These are phyloP conservation scores for Teunomyces funiuensis DNA, from an alignment of 805 yeast genomes.

Conservation along the genomic window DNA sequence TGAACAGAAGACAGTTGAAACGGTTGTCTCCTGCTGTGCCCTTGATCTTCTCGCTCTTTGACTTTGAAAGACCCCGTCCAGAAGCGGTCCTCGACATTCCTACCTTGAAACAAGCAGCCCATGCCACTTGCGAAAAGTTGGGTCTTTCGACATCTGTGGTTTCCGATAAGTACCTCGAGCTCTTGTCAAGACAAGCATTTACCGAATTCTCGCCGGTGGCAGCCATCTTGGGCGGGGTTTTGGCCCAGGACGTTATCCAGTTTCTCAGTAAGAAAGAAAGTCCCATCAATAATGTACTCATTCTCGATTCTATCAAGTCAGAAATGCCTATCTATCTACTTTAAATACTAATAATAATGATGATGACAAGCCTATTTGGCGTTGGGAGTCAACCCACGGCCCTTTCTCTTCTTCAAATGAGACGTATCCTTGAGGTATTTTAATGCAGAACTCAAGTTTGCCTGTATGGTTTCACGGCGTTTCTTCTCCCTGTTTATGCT, in stretches of 20 bases:
- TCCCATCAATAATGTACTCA: conserved; percentile 77
- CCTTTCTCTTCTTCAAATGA: conserved; percentile 42
- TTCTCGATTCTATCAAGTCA: conserved; percentile 69
- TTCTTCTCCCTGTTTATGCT: conserved; percentile 24
- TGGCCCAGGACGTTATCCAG: conserved; percentile 90
- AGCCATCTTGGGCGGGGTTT: conserved; percentile 84
- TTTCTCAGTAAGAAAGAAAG: conserved; percentile 69
- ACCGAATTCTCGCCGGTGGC: conserved; percentile 80
- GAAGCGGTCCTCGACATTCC: conserved; percentile 26
- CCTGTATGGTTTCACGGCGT: conserved; percentile 23
- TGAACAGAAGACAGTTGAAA: conserved; percentile 45
- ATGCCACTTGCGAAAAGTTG: conserved; percentile 30
- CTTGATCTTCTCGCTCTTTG: conserved; percentile 56
- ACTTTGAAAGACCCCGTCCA: conserved; percentile 27
- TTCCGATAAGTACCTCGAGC: conserved; percentile 40
- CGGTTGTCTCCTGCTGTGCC: conserved; percentile 60
- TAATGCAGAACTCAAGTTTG: conserved; percentile 32
- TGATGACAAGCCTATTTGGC: background rate
- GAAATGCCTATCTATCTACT: conserved; percentile 76
- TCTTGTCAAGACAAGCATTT: conserved; percentile 48
- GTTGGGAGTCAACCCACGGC: conserved; percentile 38
- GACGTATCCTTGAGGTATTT: conserved; percentile 39
- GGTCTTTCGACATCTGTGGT: conserved; percentile 45
- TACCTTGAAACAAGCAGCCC: conserved; percentile 27
- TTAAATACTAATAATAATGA: conserved; percentile 16